Evolutionary conservation across 257 asterid species (phyloP).

Genomic region (Solanum dulcamara): DNA sequence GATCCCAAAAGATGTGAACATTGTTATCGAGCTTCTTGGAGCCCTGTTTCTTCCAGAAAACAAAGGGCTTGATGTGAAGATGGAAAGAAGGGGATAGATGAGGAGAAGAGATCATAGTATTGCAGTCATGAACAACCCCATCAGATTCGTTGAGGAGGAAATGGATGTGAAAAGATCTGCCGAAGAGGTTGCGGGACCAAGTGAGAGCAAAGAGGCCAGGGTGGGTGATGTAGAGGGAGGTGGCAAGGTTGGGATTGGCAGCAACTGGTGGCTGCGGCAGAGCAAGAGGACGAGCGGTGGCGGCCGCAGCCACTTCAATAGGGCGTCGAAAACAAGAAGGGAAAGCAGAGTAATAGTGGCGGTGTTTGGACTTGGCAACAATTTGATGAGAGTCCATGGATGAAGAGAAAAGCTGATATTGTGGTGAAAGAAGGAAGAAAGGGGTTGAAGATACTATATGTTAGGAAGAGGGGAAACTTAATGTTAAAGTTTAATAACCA

Average conservation of each 20-base stretch:
- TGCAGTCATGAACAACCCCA: neutral
- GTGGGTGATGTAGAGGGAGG: constrained; percentile 36
- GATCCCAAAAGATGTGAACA: constrained; percentile 35
- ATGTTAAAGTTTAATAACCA: neutral
- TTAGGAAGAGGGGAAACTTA: neutral
- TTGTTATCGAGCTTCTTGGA: constrained; percentile 19
- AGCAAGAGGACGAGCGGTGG: neutral
- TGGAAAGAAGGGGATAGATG: constrained; percentile 17
- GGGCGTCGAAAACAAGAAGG: constrained; percentile 33
- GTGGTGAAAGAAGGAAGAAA: neutral
- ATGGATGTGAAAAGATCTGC: constrained; percentile 43
- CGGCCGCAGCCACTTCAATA: constrained; percentile 1
- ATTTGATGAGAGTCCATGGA: neutral
- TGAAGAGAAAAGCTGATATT: neutral
- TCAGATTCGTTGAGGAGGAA: constrained; percentile 17
- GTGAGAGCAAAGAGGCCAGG: constrained; percentile 42
- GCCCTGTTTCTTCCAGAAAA: constrained; percentile 32
- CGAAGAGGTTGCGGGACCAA: constrained; percentile 41
- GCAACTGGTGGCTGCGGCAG: constrained; percentile 8
- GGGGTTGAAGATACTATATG: neutral
- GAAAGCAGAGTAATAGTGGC: constrained; percentile 17
- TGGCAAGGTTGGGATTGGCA: constrained; percentile 29
- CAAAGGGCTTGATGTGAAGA: constrained; percentile 32
- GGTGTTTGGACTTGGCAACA: constrained; percentile 14
- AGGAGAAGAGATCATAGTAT: neutral